Evolutionary conservation across 805 yeast species (phyloP).

Genomic region (Nadsonia fulvescens): DNA sequence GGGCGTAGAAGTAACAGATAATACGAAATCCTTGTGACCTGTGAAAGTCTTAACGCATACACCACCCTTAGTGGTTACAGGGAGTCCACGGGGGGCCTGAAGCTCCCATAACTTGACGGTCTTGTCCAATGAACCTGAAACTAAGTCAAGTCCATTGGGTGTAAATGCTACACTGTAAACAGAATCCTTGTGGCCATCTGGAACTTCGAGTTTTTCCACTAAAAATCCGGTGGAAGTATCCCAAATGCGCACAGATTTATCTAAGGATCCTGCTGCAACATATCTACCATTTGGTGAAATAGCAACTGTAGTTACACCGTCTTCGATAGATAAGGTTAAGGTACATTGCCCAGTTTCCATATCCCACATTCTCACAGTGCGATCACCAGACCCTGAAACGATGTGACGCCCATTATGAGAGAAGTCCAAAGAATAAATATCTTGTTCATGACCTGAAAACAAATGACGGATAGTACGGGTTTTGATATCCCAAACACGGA

Average conservation of each 20-base stretch:
- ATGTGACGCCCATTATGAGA: constrained; percentile 86
- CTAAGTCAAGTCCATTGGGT: constrained; percentile 77
- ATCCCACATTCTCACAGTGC: constrained; percentile 95
- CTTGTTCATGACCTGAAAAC: constrained; percentile 86
- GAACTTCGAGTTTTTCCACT: constrained; percentile 82
- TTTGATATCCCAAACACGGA: constrained; percentile 89
- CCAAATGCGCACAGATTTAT: constrained; percentile 92
- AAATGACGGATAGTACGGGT: constrained; percentile 72
- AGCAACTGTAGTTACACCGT: constrained; percentile 96
- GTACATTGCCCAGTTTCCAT: constrained; percentile 77
- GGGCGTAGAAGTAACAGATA: constrained; percentile 86
- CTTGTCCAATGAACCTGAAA: constrained; percentile 87
- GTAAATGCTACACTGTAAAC: constrained; percentile 91
- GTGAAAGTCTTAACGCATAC: constrained; percentile 78
- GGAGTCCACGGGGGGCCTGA: constrained; percentile 28
- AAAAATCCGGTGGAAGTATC: constrained; percentile 82
- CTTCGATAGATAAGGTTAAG: constrained; percentile 78
- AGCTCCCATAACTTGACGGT: constrained; percentile 93
- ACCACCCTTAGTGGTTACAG: constrained; percentile 22
- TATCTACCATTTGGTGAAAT: constrained; percentile 87
- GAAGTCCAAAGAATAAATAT: constrained; percentile 86
- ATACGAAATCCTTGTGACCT: constrained; percentile 92
- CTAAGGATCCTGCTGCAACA: constrained; percentile 93
- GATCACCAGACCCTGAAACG: constrained; percentile 91
- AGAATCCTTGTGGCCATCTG: constrained; percentile 91